Base-by-base conservation (phyloP, 352 stramenopile genomes). In the Pythium apleroticum region DNA sequence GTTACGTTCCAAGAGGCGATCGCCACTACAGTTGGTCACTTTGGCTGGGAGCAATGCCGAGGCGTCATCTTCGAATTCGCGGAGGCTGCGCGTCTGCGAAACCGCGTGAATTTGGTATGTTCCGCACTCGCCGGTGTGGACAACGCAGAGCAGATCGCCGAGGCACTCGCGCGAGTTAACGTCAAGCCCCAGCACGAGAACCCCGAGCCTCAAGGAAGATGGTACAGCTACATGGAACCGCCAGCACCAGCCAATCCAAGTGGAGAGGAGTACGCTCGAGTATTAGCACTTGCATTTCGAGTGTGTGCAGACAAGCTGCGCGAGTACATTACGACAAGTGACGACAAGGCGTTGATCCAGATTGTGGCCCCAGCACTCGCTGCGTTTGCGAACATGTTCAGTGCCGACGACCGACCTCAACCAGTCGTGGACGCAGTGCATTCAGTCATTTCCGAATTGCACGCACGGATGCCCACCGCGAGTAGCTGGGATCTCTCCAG, bases 11-110 rank as follows among this genome's bases (percentile, higher is more conserved):
- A 64, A 27, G 39, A 54, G n/a, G 46, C 56, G 15, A 25, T 69
- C 39, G 63, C 27, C 3, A 48, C 55, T 2, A 60, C 63, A 1
- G 57, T 63, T 5, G 41, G 66, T 1, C 57, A 71, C 17, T 65
- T 71, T 58, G 64, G 57, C 43, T 71, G 57, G 64, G 52, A 65
- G 0, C 19, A 37, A 22, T 66, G 57, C 31, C 35, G 30, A 12
- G 56, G 53, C 25, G 0, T 54, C 19, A 12, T 68, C 35, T 37
- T 68, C 24, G 46, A 63, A 22, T 30, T 63, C 19, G 46, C 53
- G 1, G 33, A 54, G 28, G 30, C 31, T 25, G 53, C 22, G 9
- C 35, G 41, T 11, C 31, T 68, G 0, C 45, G 17, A 12, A 64
- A 37, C 20, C 63, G 55, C 10, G 48, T 64, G 10, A 63, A 64